Base-by-base conservation (phyloP, 2,329 filamentous ascomycete genomes). In the Venturia effusa region DNA sequence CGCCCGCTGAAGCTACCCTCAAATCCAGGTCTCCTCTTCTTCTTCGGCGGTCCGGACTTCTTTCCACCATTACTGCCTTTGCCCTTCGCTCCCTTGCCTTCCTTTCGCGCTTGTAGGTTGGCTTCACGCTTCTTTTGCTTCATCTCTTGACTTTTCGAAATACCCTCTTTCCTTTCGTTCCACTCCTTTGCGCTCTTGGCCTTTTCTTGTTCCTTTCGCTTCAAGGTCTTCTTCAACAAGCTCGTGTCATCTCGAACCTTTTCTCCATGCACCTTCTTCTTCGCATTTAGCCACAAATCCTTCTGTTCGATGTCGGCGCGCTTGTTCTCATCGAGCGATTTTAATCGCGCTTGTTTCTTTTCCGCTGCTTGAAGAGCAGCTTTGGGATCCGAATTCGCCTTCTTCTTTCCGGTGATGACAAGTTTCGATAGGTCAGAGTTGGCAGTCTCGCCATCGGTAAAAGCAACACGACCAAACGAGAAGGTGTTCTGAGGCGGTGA, bases 111-210 rank as follows among this genome's bases (percentile, higher is more conserved):
- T 68, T 84, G 83, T 60, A 97, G 67, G 67, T 80, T 80, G 55
- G 75, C 74, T 68, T 80, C 78, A 22, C 79, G 72, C 72, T 76
- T 79, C 75, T 80, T 80, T 71, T 81, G 78, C 67, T 75, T 77
- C 68, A 75, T 74, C 67, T 79, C 78, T 69, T 77, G 76, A 64
- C 78, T 76, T 69, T 80, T 78, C 59, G 75, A 70, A 1, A 81
- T 76, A 37, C 73, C 75, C 40, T 77, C 76, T 24, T 77, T 70
- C 19, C 79, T 70, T 64, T 80, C 79, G 63, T 77, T 76, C 79
- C 94, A 97, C 72, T 94, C 91, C 72, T 88, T 88, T 74, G 91
- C 90, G 73, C 90, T 95, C 84, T 94, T 96, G 77, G 87, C 88
- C 84, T 97, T 97, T 62, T 84, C 80, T 68, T 87, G 85, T 71